These are phyloP conservation scores for Ophiocordyceps polyrhachis-furcata DNA, from an alignment of 2,329 filamentous ascomycete species.

Conservation along the genomic window DNA sequence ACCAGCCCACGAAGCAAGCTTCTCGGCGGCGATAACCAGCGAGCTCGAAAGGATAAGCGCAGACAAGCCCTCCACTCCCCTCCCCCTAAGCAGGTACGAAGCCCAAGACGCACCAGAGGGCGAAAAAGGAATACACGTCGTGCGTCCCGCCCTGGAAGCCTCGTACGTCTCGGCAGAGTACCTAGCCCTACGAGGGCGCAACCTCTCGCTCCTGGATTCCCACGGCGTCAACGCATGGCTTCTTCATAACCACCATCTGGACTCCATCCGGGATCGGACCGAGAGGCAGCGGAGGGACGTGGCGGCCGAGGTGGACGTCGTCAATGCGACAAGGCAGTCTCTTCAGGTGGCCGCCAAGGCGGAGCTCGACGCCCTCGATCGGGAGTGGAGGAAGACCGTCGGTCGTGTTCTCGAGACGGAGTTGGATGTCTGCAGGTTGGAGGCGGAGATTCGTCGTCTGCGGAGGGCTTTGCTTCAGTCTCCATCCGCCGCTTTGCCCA, in stretches of 20 bases:
- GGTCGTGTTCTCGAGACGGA: constrained; percentile 72
- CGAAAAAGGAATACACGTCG: constrained; percentile 8
- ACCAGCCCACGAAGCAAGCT: constrained; percentile 14
- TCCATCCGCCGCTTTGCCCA: not conserved
- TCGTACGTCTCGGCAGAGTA: constrained; percentile 33
- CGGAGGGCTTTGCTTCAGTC: not conserved
- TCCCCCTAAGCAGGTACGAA: constrained; percentile 71
- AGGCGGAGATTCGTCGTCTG: constrained; percentile 39
- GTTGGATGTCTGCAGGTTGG: constrained; percentile 58
- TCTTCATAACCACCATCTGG: constrained; percentile 62
- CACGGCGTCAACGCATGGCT: constrained; percentile 88
- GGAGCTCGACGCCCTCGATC: constrained; percentile 57
- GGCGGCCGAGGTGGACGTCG: constrained; percentile 50
- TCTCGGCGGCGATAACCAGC: constrained; percentile 43
- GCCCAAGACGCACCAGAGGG: constrained; percentile 35
- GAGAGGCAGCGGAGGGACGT: constrained; percentile 57
- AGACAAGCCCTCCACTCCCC: constrained; percentile 24
- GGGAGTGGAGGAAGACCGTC: constrained; percentile 62
- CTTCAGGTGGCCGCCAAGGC: constrained; percentile 14
- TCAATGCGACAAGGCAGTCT: constrained; percentile 33
- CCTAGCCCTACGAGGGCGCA: constrained; percentile 28
- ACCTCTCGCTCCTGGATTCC: constrained; percentile 56
- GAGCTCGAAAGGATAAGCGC: constrained; percentile 49
- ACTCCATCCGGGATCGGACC: constrained; percentile 42
- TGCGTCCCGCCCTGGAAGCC: constrained; percentile 44